A percentile compares a stretch with the other conserved stretches of the same genome.
Evolutionary conservation across 345 rosid genomes (phyloP).

Genomic region (Sisymbrium irio): DNA sequence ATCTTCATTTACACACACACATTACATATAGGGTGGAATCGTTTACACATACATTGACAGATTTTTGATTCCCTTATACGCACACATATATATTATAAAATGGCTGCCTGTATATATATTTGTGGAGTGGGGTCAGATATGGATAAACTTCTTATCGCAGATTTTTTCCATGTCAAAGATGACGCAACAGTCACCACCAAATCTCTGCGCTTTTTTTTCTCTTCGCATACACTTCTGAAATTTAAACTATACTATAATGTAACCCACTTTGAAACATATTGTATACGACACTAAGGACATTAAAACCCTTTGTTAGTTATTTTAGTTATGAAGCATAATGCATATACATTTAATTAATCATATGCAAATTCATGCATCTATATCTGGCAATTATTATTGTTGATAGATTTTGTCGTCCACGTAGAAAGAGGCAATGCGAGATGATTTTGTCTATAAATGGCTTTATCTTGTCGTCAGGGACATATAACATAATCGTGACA

Average conservation of each 20-base stretch:
- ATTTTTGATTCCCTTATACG: neutral
- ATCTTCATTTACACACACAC: slow-evolving; percentile 26
- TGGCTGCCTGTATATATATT: neutral
- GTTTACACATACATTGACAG: neutral
- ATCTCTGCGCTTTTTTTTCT: slow-evolving; percentile 5
- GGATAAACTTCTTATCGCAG: slow-evolving; percentile 37
- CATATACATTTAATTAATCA: neutral
- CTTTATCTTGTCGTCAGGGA: slow-evolving; percentile 4
- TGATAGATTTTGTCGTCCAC: slow-evolving; percentile 13
- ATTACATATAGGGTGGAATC: slow-evolving; percentile 7
- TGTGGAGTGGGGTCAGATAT: slow-evolving; percentile 19
- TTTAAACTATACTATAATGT: neutral
- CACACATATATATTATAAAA: neutral
- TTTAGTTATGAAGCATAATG: neutral
- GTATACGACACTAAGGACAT: neutral
- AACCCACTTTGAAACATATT: slow-evolving; percentile 11
- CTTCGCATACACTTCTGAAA: neutral
- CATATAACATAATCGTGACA: neutral
- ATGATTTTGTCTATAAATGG: slow-evolving; percentile 17
- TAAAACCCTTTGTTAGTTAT: neutral
- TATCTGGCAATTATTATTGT: slow-evolving; percentile 4
- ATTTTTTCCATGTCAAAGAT: slow-evolving; percentile 32
- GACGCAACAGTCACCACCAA: slow-evolving; percentile 35
- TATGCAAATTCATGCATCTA: slow-evolving; percentile 15
- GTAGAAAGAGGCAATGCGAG: slow-evolving; percentile 5